Percentiles rank a stretch among this genome's conserved stretches.
Evolutionary conservation across 331 rosid genomes (phyloP).

Genomic region (Acacia concinna): DNA sequence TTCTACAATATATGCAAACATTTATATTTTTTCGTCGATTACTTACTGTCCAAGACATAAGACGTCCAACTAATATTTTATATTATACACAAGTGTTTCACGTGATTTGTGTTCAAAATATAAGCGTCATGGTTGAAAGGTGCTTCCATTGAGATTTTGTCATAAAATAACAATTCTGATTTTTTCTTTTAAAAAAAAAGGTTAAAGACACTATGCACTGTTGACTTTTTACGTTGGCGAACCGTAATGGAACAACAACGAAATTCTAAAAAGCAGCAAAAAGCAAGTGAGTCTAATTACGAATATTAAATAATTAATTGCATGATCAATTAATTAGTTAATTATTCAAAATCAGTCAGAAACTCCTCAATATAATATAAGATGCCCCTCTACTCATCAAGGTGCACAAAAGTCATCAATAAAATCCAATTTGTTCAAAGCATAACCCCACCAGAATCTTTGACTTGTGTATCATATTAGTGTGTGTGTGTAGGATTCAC

Average conservation of each 20-base stretch:
- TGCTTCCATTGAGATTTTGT: too few relatives aligned
- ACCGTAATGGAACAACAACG: constrained; percentile 43
- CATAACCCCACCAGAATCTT: constrained; percentile 41
- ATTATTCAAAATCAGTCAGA: constrained; percentile 37
- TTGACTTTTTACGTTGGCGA: constrained; percentile 27
- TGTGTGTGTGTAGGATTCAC: background rate
- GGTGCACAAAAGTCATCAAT: constrained; percentile 51
- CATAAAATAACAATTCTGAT: too few relatives aligned
- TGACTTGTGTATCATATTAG: constrained; percentile 39
- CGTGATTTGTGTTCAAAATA: background rate
- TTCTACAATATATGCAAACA: too few relatives aligned
- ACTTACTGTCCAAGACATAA: background rate
- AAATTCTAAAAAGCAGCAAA: constrained; percentile 22
- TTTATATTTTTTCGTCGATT: too few relatives aligned
- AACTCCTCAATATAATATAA: constrained; percentile 42
- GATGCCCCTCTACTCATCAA: constrained; percentile 9
- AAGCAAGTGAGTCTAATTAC: background rate
- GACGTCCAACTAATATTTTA: background rate
- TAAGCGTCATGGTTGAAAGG: background rate
- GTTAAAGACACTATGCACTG: too few relatives aligned
- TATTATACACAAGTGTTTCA: background rate
- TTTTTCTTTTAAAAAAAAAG: too few relatives aligned
- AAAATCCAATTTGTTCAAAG: constrained; percentile 36
- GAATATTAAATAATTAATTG: background rate
- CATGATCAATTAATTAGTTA: background rate